Base-by-base conservation (phyloP, 2,329 filamentous ascomycete genomes). In the Clonostachys rhizophaga region DNA sequence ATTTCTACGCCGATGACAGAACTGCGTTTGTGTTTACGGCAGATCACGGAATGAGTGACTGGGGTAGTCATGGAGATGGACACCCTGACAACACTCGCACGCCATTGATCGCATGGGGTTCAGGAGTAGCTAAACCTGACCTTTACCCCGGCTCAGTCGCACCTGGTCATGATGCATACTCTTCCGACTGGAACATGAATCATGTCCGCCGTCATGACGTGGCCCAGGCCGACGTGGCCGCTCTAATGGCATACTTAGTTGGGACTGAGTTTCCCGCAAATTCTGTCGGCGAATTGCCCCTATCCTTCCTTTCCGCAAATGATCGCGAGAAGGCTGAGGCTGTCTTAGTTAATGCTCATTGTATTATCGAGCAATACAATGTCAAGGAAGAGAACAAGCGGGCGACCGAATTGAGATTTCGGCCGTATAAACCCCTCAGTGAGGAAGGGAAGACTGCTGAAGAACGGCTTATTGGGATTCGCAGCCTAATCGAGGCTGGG, bases 1-100 rank as follows among this genome's bases (percentile, higher is more conserved):
- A 86, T 12, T 99, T 97, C 62, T 99, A 96, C 58, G 76, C 71
- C 6, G 86, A 91, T 56, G 86, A 81, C 47, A 85, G 94, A 65
- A 97, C 94, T 0, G 90, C 95, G 0, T 99, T 92, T 63, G 82
- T 99, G 14, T 99, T 99, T 62, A 99, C 95, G 2, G 94, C 94
- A 8, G 94, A 99, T 61, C 94, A 99, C 65, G 94, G 94, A 16
- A 99, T 99, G 94, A 97, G 90, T 60, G 94, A 99, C 66, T 96
- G 88, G 86, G 94, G 95, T n/a, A 97, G 91, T 57, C 95, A 99
- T 64, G 95, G 95, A 36, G 94, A 99, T 64, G 94, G 94, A 8
- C 91, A 99, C 66, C 94, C 94, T 1, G 89, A 99, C 65, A 99
- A 97, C 59, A 99, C 94, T 4, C 82, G 94, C 44, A 99, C 94